Conservation (phyloP, 1,139 yeast species). For the Lodderomyces jiufengensis region DNA sequence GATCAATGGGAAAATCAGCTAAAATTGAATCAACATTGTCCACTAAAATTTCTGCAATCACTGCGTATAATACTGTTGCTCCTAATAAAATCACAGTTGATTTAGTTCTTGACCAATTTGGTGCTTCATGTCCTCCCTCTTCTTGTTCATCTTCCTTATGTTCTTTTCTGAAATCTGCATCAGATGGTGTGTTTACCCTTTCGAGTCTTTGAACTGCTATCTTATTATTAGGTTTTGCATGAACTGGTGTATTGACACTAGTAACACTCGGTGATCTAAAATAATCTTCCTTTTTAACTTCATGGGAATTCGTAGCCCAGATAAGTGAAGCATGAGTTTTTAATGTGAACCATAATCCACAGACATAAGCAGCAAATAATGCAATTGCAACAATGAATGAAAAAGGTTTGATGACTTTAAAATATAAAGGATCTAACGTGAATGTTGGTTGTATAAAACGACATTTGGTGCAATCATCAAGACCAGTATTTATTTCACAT, state of each 20-base stretch:
- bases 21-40: slow-evolving; percentile 91
- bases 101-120: slow-evolving; percentile 90
- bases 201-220: slow-evolving; percentile 6
- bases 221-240: too few relatives aligned
- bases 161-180: slow-evolving; percentile 11
- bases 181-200: slow-evolving; percentile 3
- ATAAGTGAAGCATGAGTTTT: slow-evolving; percentile 95
- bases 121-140: slow-evolving; percentile 87
- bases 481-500: slow-evolving; percentile 26
- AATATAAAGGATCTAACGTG: slow-evolving; percentile 61
- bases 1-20: slow-evolving; percentile 70
- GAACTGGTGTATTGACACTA: slow-evolving; percentile 27
- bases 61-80: slow-evolving; percentile 84
- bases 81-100: slow-evolving; percentile 80
- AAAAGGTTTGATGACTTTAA: slow-evolving; percentile 70
- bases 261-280: slow-evolving; percentile 32
- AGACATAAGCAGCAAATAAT: slow-evolving; percentile 78
- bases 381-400: slow-evolving; percentile 77
- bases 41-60: slow-evolving; percentile 92
- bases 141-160: slow-evolving; percentile 19
- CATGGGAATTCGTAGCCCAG: slow-evolving; percentile 68
- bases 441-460: slow-evolving; percentile 77
- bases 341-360: slow-evolving; percentile 89
- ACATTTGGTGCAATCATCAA: slow-evolving; percentile 62
- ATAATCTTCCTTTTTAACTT: slow-evolving; percentile 22